Conservation (phyloP, 2,329 filamentous ascomycete genomes). For the Xylariaceae sp. region DNA sequence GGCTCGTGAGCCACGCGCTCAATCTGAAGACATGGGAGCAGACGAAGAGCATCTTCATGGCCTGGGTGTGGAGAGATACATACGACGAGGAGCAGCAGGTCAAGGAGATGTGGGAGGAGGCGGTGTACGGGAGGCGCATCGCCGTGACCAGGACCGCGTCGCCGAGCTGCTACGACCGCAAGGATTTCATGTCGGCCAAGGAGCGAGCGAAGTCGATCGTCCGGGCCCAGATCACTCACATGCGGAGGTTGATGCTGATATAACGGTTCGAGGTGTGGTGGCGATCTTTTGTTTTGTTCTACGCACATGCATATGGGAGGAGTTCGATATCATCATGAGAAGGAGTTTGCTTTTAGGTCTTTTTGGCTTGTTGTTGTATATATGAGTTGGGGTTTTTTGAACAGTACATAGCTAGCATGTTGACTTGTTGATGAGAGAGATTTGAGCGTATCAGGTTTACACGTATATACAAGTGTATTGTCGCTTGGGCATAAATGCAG, state of each 20-base stretch:
- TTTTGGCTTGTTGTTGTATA: no score
- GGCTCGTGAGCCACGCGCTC: slow-evolving; percentile 18
- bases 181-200: slow-evolving; percentile 20
- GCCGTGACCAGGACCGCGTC: slow-evolving; percentile 15
- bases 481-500: no score
- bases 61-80: slow-evolving; percentile 20
- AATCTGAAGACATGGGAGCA: slow-evolving; percentile 21
- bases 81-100: slow-evolving; percentile 20
- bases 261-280: slow-evolving; percentile 2
- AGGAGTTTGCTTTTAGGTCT: no score
- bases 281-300: not conserved
- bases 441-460: no score
- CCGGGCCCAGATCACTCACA: slow-evolving; percentile 12
- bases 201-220: slow-evolving; percentile 18
- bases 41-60: slow-evolving; percentile 16
- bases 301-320: not conserved
- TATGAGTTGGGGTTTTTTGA: no score
- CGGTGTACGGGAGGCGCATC: slow-evolving; percentile 16
- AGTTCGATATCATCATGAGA: not conserved
- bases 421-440: no score
- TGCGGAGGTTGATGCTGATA: slow-evolving; percentile 16
- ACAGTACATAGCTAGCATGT: no score
- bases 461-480: no score
- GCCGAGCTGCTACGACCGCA: slow-evolving; percentile 18
- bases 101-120: slow-evolving; percentile 24